A percentile compares a stretch with the other conserved stretches of the same genome.
These are phyloP conservation scores for Periglandula ipomoeae DNA, from an alignment of 2,329 filamentous ascomycete genomes.

Conservation along the genomic window DNA sequence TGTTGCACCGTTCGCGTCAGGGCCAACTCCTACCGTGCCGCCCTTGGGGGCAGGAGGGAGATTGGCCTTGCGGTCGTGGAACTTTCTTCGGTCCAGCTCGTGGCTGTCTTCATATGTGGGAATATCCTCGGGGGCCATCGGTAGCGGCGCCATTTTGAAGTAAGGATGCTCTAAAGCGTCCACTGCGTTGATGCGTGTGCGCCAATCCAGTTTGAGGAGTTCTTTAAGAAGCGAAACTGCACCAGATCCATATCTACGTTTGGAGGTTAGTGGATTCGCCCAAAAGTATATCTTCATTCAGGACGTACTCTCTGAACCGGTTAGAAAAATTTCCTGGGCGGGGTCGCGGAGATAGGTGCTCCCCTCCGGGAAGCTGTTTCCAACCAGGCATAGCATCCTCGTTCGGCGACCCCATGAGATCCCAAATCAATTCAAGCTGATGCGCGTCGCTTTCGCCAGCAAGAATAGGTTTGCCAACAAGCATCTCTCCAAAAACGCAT, in stretches of 20 bases:
- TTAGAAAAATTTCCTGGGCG: conserved; percentile 57
- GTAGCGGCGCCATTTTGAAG: conserved; percentile 70
- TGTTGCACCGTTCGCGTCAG: conserved; percentile 37
- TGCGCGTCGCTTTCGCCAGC: conserved; percentile 81
- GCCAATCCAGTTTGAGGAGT: conserved; percentile 82
- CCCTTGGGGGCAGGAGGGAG: conserved; percentile 87
- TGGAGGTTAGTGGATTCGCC: background rate
- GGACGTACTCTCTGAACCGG: conserved; percentile 61
- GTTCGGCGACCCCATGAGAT: conserved; percentile 80
- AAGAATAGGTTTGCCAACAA: conserved; percentile 85
- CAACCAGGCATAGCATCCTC: conserved; percentile 92
- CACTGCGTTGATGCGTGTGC: conserved; percentile 79
- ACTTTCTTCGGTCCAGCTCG: conserved; percentile 88
- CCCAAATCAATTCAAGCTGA: conserved; percentile 90
- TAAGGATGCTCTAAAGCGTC: conserved; percentile 91
- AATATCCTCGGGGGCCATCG: conserved; percentile 76
- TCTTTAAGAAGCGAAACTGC: conserved; percentile 75
- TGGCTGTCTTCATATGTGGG: conserved; percentile 90
- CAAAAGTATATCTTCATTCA: background rate
- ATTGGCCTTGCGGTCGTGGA: conserved; percentile 74
- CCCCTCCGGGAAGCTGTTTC: conserved; percentile 71
- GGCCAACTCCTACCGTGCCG: conserved; percentile 75
- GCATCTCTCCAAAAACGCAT: conserved; percentile 99
- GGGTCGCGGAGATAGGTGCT: conserved; percentile 57
- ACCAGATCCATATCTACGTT: conserved; percentile 49